phyloP scores from a whole-genome alignment of 306 rosid species.

The Vigna nakashimae region DNA sequence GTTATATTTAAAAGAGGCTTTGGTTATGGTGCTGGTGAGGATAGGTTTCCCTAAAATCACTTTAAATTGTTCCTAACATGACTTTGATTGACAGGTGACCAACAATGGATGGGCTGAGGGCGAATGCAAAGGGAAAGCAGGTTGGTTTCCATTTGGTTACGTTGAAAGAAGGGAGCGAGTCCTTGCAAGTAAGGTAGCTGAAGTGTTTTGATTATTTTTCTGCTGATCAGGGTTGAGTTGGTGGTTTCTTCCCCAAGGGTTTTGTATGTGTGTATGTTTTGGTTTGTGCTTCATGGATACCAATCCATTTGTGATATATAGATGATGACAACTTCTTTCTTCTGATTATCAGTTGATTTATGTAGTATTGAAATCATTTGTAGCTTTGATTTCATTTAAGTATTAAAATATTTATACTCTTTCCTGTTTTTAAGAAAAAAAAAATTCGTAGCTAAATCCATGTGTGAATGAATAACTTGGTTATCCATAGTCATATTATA shows the following conservation, averaged over 20 bases:
- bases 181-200: slow-evolving; percentile 95
- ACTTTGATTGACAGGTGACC: slow-evolving; percentile 62
- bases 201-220: slow-evolving; percentile 70
- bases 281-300: slow-evolving; percentile 47
- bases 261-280: slow-evolving; percentile 51
- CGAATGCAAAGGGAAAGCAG: slow-evolving; percentile 96
- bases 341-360: slow-evolving; percentile 32
- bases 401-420: neutral
- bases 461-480: neutral
- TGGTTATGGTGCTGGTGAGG: neutral
- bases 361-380: neutral
- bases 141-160: slow-evolving; percentile 96
- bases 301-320: slow-evolving; percentile 49
- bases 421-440: neutral
- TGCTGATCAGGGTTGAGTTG: slow-evolving; percentile 12
- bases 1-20: neutral
- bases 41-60: slow-evolving; percentile 7
- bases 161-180: slow-evolving; percentile 90
- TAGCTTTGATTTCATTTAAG: neutral
- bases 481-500: neutral
- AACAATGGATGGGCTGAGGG: slow-evolving; percentile 99
- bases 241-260: slow-evolving; percentile 46
- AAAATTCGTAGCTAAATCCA: neutral
- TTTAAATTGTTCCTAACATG: slow-evolving; percentile 26
- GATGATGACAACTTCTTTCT: slow-evolving; percentile 38